A percentile compares a stretch with the other conserved stretches of the same genome.
Conservation (phyloP, 2,329 filamentous ascomycete genomes). For the Fusarium brachygibbosum region DNA sequence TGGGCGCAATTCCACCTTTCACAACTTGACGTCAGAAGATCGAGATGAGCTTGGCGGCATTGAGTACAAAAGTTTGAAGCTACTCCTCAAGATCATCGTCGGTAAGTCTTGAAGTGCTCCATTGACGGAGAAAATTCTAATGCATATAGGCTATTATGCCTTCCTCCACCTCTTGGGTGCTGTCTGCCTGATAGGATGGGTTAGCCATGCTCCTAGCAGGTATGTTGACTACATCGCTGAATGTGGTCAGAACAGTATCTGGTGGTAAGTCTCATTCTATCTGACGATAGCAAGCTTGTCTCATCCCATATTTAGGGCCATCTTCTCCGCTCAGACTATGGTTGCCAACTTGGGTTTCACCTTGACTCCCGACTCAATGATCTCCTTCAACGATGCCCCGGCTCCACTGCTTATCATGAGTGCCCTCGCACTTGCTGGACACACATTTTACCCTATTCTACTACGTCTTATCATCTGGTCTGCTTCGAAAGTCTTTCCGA, state of each 20-base stretch:
- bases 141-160: constrained; percentile 58
- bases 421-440: constrained; percentile 64
- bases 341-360: constrained; percentile 67
- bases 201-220: constrained; percentile 56
- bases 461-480: constrained; percentile 71
- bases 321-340: constrained; percentile 66
- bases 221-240: constrained; percentile 58
- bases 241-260: constrained; percentile 57
- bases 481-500: constrained; percentile 62
- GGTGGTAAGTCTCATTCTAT: constrained; percentile 59
- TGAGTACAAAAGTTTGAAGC: constrained; percentile 64
- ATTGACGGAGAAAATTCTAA: neutral
- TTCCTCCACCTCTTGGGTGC: constrained; percentile 62
- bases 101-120: constrained; percentile 47
- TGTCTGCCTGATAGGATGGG: constrained; percentile 64
- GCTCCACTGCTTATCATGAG: constrained; percentile 62
- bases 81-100: constrained; percentile 62
- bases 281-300: neutral
- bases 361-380: constrained; percentile 68
- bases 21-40: constrained; percentile 58
- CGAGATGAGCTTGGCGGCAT: constrained; percentile 64
- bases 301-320: constrained; percentile 54
- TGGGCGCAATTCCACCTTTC: constrained; percentile 62
- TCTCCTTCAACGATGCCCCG: constrained; percentile 60
- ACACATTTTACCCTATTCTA: constrained; percentile 70